A percentile compares a stretch with the other conserved stretches of the same genome.
Conservation (phyloP, 2,329 filamentous ascomycete genomes). For the Rasamsonia emersonii region DNA sequence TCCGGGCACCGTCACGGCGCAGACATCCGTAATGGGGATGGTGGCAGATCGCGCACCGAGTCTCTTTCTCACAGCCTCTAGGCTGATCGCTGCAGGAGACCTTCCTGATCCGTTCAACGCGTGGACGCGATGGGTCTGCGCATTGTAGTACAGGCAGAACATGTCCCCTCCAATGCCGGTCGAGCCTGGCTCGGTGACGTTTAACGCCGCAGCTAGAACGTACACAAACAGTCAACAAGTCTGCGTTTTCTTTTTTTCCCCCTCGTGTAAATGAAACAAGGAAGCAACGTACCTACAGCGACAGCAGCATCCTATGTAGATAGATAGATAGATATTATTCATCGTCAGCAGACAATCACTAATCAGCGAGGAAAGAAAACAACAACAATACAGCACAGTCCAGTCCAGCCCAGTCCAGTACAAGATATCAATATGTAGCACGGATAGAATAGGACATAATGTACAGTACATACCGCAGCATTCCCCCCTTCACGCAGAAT, state of each 20-base stretch:
- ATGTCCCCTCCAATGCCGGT: constrained; percentile 96
- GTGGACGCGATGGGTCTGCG: constrained; percentile 68
- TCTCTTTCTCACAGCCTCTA: constrained; percentile 61
- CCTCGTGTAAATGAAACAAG: constrained; percentile 1
- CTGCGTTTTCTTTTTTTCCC: constrained; percentile 2
- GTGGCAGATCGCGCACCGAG: constrained; percentile 54
- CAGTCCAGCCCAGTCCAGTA: too few relatives aligned
- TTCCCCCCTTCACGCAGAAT: constrained; percentile 84
- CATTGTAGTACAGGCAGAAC: constrained; percentile 90
- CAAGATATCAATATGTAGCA: too few relatives aligned
- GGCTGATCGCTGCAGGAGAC: constrained; percentile 57
- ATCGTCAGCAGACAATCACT: neutral
- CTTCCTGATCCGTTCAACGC: constrained; percentile 89
- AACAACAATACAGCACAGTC: too few relatives aligned
- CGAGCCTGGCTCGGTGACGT: constrained; percentile 84
- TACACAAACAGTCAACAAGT: constrained; percentile 1
- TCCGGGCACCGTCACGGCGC: constrained; percentile 79
- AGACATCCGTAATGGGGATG: constrained; percentile 68
- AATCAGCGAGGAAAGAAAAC: too few relatives aligned
- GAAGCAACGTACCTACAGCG: constrained; percentile 58
- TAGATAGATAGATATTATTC: neutral
- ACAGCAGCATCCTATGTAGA: constrained; percentile 73
- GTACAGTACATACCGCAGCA: constrained; percentile 70
- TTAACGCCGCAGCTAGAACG: constrained; percentile 67
- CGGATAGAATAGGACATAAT: too few relatives aligned